A percentile compares a stretch with the other conserved stretches of the same genome.
These are phyloP conservation scores for Rusavskia elegans DNA, from an alignment of 495 filamentous ascomycete species.

Conservation along the genomic window DNA sequence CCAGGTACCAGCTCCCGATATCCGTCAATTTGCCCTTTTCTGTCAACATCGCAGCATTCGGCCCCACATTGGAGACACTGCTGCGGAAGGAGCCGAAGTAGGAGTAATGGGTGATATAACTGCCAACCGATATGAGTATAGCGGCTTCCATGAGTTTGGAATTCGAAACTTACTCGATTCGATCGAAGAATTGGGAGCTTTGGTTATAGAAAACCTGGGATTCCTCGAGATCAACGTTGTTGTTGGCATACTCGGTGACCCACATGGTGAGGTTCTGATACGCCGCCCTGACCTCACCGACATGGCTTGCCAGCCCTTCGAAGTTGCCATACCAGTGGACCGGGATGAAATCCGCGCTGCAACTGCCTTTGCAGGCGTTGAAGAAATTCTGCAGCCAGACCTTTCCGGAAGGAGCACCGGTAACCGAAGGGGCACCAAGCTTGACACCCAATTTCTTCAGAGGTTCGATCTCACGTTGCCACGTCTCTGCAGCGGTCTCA, in stretches of 20 bases:
- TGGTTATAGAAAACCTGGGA: slow-evolving; percentile 29
- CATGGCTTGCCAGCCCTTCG: slow-evolving; percentile 52
- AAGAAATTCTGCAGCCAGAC: slow-evolving; percentile 50
- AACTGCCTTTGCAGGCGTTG: slow-evolving; percentile 30
- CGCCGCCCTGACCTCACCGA: slow-evolving; percentile 41
- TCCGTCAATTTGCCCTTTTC: slow-evolving; percentile 25
- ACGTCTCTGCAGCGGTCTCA: slow-evolving; percentile 40
- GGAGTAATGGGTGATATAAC: slow-evolving; percentile 54
- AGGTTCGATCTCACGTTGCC: slow-evolving; percentile 51
- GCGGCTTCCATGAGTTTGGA: slow-evolving; percentile 4
- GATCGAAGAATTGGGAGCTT: slow-evolving; percentile 10
- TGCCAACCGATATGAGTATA: slow-evolving; percentile 18
- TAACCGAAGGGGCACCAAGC: slow-evolving; percentile 43
- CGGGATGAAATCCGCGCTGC: slow-evolving; percentile 55
- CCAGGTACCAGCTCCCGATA: slow-evolving; percentile 5
- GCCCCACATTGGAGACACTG: slow-evolving; percentile 42
- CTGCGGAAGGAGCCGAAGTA: slow-evolving; percentile 61
- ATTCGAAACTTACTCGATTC: slow-evolving; percentile 1
- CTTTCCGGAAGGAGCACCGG: slow-evolving; percentile 36
- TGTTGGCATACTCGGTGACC: slow-evolving; percentile 55
- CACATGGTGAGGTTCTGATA: slow-evolving; percentile 48
- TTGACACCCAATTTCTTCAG: slow-evolving; percentile 37
- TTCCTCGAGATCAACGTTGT: slow-evolving; percentile 27
- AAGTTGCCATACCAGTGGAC: slow-evolving; percentile 70
- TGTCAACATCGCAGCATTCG: slow-evolving; percentile 24